Base-by-base conservation (phyloP, 805 yeast species). In the Grigorovia humatica region DNA sequence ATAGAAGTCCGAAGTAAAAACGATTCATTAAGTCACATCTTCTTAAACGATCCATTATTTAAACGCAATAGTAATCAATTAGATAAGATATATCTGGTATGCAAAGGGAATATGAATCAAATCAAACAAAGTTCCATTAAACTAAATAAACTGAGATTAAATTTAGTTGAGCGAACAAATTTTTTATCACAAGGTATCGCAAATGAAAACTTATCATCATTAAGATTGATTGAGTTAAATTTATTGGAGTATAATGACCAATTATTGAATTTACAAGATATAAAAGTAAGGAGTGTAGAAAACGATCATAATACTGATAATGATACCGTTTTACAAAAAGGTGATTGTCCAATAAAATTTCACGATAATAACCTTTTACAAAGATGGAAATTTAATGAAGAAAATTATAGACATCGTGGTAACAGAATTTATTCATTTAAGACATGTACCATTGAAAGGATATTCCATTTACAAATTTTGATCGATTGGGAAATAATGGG, bases 381-480 rank as follows among this genome's bases (percentile, higher is more conserved):
- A 46, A 53, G 54, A 42, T 43, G 63, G 23, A 48, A 56, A 23
- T 66, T 66, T 35, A 66, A 66, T 48, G 66, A 65, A 50, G 66
- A 66, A 45, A 65, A 66, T 48, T 65, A 64, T 49, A 52, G 54
- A 41, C 68, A 66, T 52, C 62, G 66, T 47, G 70, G 70, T 11
- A 66, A 66, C 47, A 53, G 66, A 32, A 49, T 66, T 6, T 66
- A 59, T 51, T 62, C 67, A 51, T 65, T 66, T 43, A 62, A 57
- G 46, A 57, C 62, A 18, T 64, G 70, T 50, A 54, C 65, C 5
- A 64, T 66, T 18, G 55, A 57, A 32, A 51, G 68, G n/a, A 38
- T 52, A 19, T 66, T 61, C 54, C 54, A 58, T 20, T 61, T 66
- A 13, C 68, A 65, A 48, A 50, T 66, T 18, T 30, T 61, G 15